These are phyloP conservation scores for Porphyrellus cyaneotinctus DNA, from an alignment of 768 basidiomycete species.

Conservation along the genomic window DNA sequence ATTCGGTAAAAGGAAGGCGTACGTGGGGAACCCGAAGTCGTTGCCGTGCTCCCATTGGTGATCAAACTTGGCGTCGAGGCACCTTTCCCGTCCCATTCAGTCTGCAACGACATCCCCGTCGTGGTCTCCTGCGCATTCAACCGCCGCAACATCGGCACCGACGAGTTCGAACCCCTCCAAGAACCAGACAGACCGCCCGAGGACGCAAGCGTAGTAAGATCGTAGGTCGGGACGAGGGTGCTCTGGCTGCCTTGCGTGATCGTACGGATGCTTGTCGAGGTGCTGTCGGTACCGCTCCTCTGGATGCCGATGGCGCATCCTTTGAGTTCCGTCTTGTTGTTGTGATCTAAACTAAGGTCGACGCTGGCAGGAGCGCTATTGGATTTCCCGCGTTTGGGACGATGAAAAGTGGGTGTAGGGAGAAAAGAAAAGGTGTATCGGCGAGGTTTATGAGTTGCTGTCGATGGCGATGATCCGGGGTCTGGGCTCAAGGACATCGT, in stretches of 20 bases:
- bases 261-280: slow-evolving; percentile 20
- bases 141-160: slow-evolving; percentile 21
- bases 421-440: slow-evolving; percentile 27
- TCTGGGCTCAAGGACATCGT: not conserved
- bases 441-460: slow-evolving; percentile 13
- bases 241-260: slow-evolving; percentile 19
- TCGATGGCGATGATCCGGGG: not conserved
- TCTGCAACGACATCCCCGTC: not conserved
- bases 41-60: slow-evolving; percentile 16
- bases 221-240: slow-evolving; percentile 11
- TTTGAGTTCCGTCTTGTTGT: not conserved
- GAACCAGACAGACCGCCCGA: slow-evolving; percentile 3
- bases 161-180: not conserved
- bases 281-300: slow-evolving; percentile 16
- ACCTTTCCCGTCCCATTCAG: not conserved
- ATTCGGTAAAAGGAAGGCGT: slow-evolving; percentile 7
- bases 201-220: slow-evolving; percentile 9
- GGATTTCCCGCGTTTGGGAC: slow-evolving; percentile 19
- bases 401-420: slow-evolving; percentile 16
- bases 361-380: not conserved
- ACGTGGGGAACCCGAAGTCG: slow-evolving; percentile 15
- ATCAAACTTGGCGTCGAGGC: slow-evolving; percentile 24
- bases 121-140: slow-evolving; percentile 13
- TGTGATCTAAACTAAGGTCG: not conserved
- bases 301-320: not conserved